These are phyloP conservation scores for Helminthosporium solani DNA, from an alignment of 2,329 filamentous ascomycete genomes.

Conservation along the genomic window DNA sequence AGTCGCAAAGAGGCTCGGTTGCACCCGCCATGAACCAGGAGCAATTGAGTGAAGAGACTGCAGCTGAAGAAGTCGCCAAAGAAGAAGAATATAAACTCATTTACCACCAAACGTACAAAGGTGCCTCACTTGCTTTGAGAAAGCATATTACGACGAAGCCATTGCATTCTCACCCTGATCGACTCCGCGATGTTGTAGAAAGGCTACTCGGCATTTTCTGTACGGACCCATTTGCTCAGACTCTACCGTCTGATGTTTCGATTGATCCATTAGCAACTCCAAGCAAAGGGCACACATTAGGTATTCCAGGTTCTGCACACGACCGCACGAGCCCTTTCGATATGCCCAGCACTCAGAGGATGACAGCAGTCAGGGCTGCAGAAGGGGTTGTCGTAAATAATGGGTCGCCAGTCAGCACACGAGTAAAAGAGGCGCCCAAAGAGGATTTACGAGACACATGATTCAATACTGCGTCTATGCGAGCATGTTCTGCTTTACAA, in stretches of 20 bases:
- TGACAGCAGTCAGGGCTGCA: slow-evolving; percentile 15
- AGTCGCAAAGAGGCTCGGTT: slow-evolving; percentile 26
- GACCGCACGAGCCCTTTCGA: slow-evolving; percentile 35
- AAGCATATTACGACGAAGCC: slow-evolving; percentile 40
- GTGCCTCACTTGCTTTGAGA: slow-evolving; percentile 50
- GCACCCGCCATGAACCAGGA: slow-evolving; percentile 20
- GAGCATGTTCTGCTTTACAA: background rate
- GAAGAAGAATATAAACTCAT: slow-evolving; percentile 56
- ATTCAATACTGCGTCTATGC: background rate
- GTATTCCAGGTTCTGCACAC: slow-evolving; percentile 22
- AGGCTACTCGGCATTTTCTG: slow-evolving; percentile 50
- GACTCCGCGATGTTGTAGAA: slow-evolving; percentile 51
- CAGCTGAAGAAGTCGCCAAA: slow-evolving; percentile 35
- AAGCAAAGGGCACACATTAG: slow-evolving; percentile 20
- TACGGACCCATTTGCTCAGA: slow-evolving; percentile 44
- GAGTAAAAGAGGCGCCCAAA: background rate
- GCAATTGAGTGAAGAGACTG: slow-evolving; percentile 15
- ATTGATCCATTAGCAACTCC: slow-evolving; percentile 28
- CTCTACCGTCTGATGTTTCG: slow-evolving; percentile 13
- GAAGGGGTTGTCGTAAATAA: slow-evolving; percentile 19
- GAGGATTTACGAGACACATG: background rate
- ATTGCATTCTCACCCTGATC: slow-evolving; percentile 44
- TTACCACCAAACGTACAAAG: slow-evolving; percentile 55
- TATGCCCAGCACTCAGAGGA: slow-evolving; percentile 28
- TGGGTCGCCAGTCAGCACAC: slow-evolving; percentile 28